Conservation (phyloP, 176 grass and related monocot genomes). For the Oryza punctata region DNA sequence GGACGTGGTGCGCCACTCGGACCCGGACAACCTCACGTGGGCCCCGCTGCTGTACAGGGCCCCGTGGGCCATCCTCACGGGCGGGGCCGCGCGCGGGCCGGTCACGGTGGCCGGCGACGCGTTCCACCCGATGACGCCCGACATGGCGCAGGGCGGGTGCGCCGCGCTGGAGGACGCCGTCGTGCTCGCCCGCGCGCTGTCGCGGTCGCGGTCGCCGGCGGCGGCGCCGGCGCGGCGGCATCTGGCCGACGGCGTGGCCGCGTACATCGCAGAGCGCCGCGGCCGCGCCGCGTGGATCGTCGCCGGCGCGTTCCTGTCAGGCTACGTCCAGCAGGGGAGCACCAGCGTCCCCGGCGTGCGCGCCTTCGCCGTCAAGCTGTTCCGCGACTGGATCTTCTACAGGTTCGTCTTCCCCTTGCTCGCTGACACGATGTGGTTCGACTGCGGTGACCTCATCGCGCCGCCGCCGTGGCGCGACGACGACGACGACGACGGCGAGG, state of each 20-base stretch:
- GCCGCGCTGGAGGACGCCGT: conserved; percentile 58
- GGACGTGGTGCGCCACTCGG: conserved; percentile 41
- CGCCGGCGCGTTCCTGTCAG: conserved; percentile 30
- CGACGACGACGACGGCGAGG: neutral
- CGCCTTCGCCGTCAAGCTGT: conserved; percentile 25
- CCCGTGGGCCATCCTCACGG: conserved; percentile 33
- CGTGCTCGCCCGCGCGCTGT: conserved; percentile 35
- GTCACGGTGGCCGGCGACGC: conserved; percentile 62
- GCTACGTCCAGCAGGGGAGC: conserved; percentile 55
- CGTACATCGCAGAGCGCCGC: conserved; percentile 36
- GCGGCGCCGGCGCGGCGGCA: neutral
- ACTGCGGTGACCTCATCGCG: conserved; percentile 45
- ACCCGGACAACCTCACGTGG: conserved; percentile 46
- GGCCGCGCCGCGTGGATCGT: conserved; percentile 47
- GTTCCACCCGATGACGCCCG: conserved; percentile 64
- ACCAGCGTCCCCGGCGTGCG: conserved; percentile 33
- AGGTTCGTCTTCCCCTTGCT: conserved; percentile 51
- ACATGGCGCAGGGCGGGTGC: conserved; percentile 63
- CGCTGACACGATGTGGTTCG: conserved; percentile 39
- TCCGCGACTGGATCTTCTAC: conserved; percentile 58
- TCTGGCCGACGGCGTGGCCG: conserved; percentile 6
- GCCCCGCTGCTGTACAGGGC: conserved; percentile 48
- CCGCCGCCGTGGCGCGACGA: neutral
- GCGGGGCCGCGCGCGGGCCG: neutral
- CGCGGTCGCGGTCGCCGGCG: neutral